Conservation (phyloP, 108 stramenopile species). For the Pseudonitzschia pungens region DNA sequence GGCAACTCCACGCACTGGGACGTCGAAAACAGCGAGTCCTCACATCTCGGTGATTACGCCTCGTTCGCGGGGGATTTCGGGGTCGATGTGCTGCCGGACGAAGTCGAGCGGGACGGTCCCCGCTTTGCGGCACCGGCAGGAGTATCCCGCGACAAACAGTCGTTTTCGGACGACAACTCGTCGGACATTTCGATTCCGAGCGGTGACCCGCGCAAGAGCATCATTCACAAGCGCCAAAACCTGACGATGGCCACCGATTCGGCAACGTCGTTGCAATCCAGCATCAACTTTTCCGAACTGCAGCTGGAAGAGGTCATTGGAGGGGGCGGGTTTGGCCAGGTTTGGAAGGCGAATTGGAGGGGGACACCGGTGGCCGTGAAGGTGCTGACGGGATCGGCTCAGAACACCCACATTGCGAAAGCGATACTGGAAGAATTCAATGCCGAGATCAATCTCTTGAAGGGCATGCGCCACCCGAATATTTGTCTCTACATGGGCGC, state of each 20-base stretch:
- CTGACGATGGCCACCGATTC: constrained; percentile 68
- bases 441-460: constrained; percentile 84
- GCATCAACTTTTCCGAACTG: constrained; percentile 72
- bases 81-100: background rate
- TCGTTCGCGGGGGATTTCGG: background rate
- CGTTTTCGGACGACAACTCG: background rate
- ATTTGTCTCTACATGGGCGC: constrained; percentile 94
- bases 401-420: constrained; percentile 67
- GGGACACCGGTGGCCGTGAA: constrained; percentile 91
- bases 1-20: constrained; percentile 44
- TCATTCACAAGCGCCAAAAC: constrained; percentile 70
- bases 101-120: background rate
- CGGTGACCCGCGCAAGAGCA: constrained; percentile 70
- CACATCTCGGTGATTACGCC: background rate
- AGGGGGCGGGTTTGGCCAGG: constrained; percentile 91
- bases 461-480: constrained; percentile 92
- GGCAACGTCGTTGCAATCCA: constrained; percentile 58
- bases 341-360: constrained; percentile 82
- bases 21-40: constrained; percentile 4
- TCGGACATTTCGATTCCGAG: constrained; percentile 47
- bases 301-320: constrained; percentile 78
- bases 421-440: constrained; percentile 83
- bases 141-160: background rate
- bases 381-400: constrained; percentile 75
- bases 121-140: background rate